Evolutionary conservation across 305 asterid genomes (phyloP).

Genomic region (Solanum hybrid): DNA sequence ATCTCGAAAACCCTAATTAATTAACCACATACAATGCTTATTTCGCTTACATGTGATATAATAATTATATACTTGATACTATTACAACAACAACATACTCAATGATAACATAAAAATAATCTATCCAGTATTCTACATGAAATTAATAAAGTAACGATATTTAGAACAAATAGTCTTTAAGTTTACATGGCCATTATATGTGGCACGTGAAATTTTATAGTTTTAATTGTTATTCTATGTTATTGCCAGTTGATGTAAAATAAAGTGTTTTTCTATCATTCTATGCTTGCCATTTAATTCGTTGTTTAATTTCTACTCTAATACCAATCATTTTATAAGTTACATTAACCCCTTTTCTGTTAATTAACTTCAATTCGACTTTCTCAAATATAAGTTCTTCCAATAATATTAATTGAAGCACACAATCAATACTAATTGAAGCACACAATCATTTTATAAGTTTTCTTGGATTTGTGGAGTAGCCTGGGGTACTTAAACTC

Average conservation of each 20-base stretch:
- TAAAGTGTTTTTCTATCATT: background rate
- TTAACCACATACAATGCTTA: background rate
- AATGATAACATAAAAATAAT: background rate
- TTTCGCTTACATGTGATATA: too few relatives aligned
- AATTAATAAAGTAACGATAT: background rate
- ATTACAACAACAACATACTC: background rate
- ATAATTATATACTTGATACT: background rate
- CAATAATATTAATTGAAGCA: background rate
- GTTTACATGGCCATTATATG: background rate
- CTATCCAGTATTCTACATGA: background rate
- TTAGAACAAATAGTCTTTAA: background rate
- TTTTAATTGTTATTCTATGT: background rate
- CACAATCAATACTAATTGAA: background rate
- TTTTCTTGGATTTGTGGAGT: background rate
- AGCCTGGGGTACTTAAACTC: background rate
- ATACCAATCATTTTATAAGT: background rate
- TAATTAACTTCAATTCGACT: background rate
- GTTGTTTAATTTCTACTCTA: background rate
- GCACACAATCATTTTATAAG: too few relatives aligned
- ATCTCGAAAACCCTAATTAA: background rate
- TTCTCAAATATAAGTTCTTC: background rate
- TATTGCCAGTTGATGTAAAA: background rate
- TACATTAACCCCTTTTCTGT: background rate
- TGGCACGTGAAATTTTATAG: background rate
- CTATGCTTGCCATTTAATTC: background rate